Evolutionary conservation across 331 rosid species (phyloP), one percentile per base, ranked within the genome.

Genomic region (Rosa hybrid): DNA sequence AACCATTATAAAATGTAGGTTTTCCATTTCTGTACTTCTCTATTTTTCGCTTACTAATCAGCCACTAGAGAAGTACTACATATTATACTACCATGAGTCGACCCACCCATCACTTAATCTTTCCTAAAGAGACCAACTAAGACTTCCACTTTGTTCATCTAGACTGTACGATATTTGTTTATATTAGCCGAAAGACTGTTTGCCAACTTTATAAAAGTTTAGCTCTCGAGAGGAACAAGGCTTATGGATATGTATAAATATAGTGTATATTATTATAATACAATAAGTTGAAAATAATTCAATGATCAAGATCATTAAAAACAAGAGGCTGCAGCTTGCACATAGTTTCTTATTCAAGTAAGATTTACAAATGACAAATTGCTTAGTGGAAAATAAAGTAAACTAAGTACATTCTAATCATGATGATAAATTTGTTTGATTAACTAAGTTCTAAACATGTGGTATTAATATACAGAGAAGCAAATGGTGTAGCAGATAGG

Each of bases 121-220:
- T 73, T 56, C 46, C 51, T 67, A 77, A 76, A 57, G 82, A 71
- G 76, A 75, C 90, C 94, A 85, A 86, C 88, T 76, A 84, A 86
- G 92, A 86, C 44, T 87, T 85, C 92, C 92, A 87, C 89, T 85
- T 68, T 70, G 13, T 56, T 82, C 85, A 30, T 63, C 68, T 65
- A 59, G 13, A 53, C 77, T 71, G 78, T 76, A 68, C 72, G 14
- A 75, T 75, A 59, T 23, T 78, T 78, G 68, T 68, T 38, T 38
- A 46, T 46, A 50, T 16, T 56, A 57, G 72, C 85, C 60, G 78
- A 77, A 77, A 77, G 44, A 77, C 30, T 54, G 18, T 67, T 41
- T 2, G 48, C 68, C 59, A 17, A 75, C 88, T 81, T 84, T 80
- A 42, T 7, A 72, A 84, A 88, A 77, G 68, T 69, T 69, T 39